Conservation (phyloP, 164 flowering plant species). For the Sextonia rubra region DNA sequence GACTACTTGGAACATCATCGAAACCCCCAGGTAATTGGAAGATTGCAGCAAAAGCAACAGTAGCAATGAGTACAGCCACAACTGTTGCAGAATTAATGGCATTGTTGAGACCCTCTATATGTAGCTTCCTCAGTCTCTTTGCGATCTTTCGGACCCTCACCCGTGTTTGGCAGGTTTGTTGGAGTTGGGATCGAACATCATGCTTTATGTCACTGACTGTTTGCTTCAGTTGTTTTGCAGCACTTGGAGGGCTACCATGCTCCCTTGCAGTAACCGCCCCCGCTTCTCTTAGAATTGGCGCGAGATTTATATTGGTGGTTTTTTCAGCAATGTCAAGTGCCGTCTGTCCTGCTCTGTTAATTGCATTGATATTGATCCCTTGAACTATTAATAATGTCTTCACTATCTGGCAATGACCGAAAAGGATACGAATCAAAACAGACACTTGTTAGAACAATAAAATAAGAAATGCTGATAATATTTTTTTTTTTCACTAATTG, state of each 20-base stretch:
- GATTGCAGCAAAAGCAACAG: slow-evolving; percentile 97
- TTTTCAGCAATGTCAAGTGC: slow-evolving; percentile 84
- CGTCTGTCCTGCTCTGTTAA: slow-evolving; percentile 73
- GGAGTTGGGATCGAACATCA: slow-evolving; percentile 81
- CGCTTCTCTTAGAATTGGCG: slow-evolving; percentile 46
- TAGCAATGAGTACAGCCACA: slow-evolving; percentile 97
- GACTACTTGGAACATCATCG: slow-evolving; percentile 26
- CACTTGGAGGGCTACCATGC: slow-evolving; percentile 57
- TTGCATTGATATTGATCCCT: slow-evolving; percentile 55
- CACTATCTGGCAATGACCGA: slow-evolving; percentile 50
- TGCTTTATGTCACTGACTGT: slow-evolving; percentile 97
- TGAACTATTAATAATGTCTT: slow-evolving; percentile 47
- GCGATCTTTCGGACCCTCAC: slow-evolving; percentile 71
- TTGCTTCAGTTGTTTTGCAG: slow-evolving; percentile 86
- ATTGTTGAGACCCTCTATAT: slow-evolving; percentile 87
- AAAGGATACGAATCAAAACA: slow-evolving; percentile 1
- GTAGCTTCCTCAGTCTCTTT: slow-evolving; percentile 77
- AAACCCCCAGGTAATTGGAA: slow-evolving; percentile 91
- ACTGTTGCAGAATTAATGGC: slow-evolving; percentile 90
- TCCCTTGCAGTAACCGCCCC: slow-evolving; percentile 66
- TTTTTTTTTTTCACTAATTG: background rate
- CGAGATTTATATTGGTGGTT: slow-evolving; percentile 45
- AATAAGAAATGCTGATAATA: background rate
- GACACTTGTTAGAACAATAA: background rate
- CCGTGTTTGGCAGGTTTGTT: slow-evolving; percentile 80